Base-by-base conservation (phyloP, 1,284 basidiomycete genomes). In the Trametes versicolor region DNA sequence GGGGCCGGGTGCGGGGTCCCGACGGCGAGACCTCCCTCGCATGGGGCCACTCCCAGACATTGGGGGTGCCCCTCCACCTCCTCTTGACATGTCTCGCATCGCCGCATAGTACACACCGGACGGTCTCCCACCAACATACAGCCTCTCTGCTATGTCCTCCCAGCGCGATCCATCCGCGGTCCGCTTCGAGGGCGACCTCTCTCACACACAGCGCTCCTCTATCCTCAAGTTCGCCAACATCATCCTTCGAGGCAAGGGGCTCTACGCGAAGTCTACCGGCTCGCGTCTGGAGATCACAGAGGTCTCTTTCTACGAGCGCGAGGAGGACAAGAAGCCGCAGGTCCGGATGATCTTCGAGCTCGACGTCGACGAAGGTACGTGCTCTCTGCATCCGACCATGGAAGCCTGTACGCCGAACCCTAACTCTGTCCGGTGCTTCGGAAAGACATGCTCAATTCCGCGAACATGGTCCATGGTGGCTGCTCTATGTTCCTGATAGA, bases 391-490 rank as follows among this genome's bases (percentile, higher is more conserved):
- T 17, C 27, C 23, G 12, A 21, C 7, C 27, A n/a, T 32, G 29
- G 29, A 32, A 32, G 29, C 29, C 23, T 9, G n/a, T 10, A 8
- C 1, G 29, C 23, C 6, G 12, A 12, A 36, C 10, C 10, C 6
- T 55, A 29, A 55, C 25, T 23, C 9, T 37, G 36, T 25, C 37
- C 13, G 48, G 39, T 41, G n/a, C 29, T 34, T 41, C 45, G 15
- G 10, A 25, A 48, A 67, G 66, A 68, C 32, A 68, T 68, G 66
- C 53, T 64, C 49, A 68, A 68, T 29, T 47, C 61, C 4, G 63
- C 12, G 7, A 29, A 29, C 15, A 60, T 54, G 17, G 29, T 71
- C 29, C 58, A 61, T 27, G 61, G 65, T n/a, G 66, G 66, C 17
- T 68, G 66, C 52, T 47, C 58, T 10, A 68, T 65, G 66, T 65